These are phyloP conservation scores for Amaranthus hypochondriacus DNA, from an alignment of 148 eudicot genomes.

Conservation along the genomic window DNA sequence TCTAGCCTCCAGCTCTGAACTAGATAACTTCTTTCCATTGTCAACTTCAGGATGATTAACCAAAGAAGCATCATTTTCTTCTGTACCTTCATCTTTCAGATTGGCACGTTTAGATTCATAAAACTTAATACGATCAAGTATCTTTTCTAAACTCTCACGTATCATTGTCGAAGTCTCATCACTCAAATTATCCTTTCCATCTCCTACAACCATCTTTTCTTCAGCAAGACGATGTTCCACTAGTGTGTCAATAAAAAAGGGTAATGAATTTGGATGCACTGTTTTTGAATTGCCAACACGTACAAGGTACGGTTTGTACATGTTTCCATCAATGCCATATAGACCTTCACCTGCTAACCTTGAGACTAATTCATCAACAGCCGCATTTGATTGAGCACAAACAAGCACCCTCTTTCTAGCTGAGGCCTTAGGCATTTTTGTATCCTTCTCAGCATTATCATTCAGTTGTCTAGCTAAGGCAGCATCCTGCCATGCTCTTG, in stretches of 20 bases:
- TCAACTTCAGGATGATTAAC: conserved; percentile 40
- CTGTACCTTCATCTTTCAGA: conserved; percentile 52
- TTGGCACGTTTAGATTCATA: conserved; percentile 86
- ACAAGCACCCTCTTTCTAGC: conserved; percentile 74
- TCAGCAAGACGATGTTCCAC: conserved; percentile 77
- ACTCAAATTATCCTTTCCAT: conserved; percentile 34
- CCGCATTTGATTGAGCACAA: conserved; percentile 99
- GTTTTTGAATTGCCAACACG: conserved; percentile 98
- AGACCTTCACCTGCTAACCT: conserved; percentile 86
- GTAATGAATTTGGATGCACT: conserved; percentile 79
- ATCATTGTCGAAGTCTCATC: conserved; percentile 48
- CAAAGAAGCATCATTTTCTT: conserved; percentile 35
- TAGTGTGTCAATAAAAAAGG: conserved; percentile 89
- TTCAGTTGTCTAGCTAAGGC: conserved; percentile 82
- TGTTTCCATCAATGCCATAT: conserved; percentile 73
- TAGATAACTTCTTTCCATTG: conserved; percentile 48
- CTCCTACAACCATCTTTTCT: conserved; percentile 41
- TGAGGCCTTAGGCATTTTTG: conserved; percentile 34
- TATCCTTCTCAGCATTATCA: conserved; percentile 42
- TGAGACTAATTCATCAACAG: conserved; percentile 94
- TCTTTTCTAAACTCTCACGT: conserved; percentile 77
- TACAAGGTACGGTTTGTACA: conserved; percentile 91
- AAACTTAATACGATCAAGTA: conserved; percentile 69
- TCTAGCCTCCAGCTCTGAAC: conserved; percentile 64
- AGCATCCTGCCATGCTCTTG: conserved; percentile 99